Conservation (phyloP, 192 early-diverging fungal genomes). For the Neocallimastix lanati region DNA sequence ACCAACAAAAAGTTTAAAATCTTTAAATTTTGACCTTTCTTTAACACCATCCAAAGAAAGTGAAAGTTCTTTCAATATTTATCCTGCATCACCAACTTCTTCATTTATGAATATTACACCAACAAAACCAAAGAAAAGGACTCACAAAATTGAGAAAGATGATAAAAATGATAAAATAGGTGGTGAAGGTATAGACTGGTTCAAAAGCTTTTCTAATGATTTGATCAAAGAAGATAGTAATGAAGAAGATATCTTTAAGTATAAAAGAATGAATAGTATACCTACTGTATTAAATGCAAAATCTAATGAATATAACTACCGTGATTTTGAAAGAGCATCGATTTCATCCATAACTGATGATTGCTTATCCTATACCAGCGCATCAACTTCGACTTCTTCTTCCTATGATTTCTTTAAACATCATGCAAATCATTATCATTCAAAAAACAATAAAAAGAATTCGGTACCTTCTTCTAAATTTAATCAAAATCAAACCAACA, state of each 20-base stretch:
- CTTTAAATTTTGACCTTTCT: background rate
- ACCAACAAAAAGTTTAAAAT: background rate
- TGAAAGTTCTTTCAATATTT: background rate
- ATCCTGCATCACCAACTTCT: background rate
- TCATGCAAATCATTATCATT: background rate
- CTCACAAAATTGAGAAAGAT: background rate
- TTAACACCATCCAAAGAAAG: background rate
- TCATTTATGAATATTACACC: background rate
- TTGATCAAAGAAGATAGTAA: background rate
- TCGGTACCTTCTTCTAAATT: background rate
- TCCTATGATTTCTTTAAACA: background rate
- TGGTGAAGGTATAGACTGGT: background rate
- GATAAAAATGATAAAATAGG: background rate
- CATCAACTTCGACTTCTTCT: background rate
- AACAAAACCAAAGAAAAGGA: background rate
- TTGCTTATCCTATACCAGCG: background rate
- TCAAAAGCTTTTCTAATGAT: background rate
- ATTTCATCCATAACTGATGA: background rate
- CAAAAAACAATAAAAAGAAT: background rate
- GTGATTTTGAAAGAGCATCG: background rate
- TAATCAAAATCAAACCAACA: background rate
- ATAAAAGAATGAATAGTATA: background rate
- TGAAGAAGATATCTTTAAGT: background rate
- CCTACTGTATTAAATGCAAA: background rate
- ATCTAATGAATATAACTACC: background rate